Evolutionary conservation across 345 rosid species (phyloP), one percentile per base, ranked within the genome.

Genomic region (Angophora floribunda): DNA sequence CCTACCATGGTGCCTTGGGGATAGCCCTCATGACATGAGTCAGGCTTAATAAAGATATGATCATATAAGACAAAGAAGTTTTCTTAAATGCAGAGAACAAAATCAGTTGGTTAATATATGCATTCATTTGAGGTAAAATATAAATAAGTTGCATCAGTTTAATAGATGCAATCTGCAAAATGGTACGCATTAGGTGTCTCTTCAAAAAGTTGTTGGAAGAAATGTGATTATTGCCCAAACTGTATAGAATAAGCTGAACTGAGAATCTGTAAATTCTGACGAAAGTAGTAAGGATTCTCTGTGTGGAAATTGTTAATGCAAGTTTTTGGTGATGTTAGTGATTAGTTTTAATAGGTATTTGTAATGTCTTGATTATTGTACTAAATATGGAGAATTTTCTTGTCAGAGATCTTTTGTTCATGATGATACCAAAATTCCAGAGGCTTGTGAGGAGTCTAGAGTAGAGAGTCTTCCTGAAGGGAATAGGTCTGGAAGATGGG

Each of bases 401-500:
- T 10, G 49, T 89, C 95, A 95, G 95, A 89, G 86, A 52, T 59
- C 88, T 89, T 88, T 87, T 89, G 65, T 84, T 63, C 89, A 80
- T 88, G 93, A 92, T 90, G 92, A 88, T 87, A 91, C 85, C 50
- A 55, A 86, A 89, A 79, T 53, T 47, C 88, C 86, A 86, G 93
- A 88, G 88, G 57, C 53, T 59, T 86, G 55, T n/a, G 86, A 75
- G 10, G 86, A 90, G 86, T 49, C 89, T 85, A 92, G 87, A 87
- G 22, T 51, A 55, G 94, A 90, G 86, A 92, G 85, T 91, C 88
- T 49, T 90, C 44, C 87, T 30, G 91, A 78, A 84, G 89, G 90
- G 45, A 95, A 91, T 59, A 93, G 92, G 91, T 65, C 90, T 2
- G 97, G 99, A 88, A 95, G 98, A 90, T 97, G 96, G 97, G 99